Conservation (phyloP, 129 eudicot species). For the Solidago caesia region DNA sequence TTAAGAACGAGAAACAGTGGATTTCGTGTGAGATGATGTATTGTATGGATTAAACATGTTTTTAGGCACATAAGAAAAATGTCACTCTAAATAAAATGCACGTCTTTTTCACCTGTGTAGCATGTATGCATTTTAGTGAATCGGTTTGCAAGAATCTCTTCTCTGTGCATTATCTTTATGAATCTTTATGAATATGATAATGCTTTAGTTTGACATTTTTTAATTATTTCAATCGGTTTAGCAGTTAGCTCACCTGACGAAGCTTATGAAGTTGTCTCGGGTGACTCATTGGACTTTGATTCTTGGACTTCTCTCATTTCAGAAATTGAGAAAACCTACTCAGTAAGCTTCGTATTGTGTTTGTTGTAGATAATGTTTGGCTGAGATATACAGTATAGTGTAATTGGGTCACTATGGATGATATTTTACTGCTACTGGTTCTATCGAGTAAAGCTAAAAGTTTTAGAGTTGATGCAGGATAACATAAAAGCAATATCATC, state of each 20-base stretch:
- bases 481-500: slow-evolving; percentile 58
- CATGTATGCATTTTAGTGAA: no score
- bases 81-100: no score
- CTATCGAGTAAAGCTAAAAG: not conserved
- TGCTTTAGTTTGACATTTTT: not conserved
- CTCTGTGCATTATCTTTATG: no score
- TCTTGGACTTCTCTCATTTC: slow-evolving; percentile 68
- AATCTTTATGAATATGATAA: not conserved
- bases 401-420: not conserved
- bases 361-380: slow-evolving; percentile 4
- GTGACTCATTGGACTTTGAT: slow-evolving; percentile 51
- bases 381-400: slow-evolving; percentile 4
- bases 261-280: slow-evolving; percentile 37
- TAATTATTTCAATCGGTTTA: not conserved
- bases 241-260: slow-evolving; percentile 47
- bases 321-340: slow-evolving; percentile 50
- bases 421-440: not conserved
- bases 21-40: no score
- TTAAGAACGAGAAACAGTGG: no score
- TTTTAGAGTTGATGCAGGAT: slow-evolving; percentile 54
- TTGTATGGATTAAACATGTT: no score
- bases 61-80: no score
- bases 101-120: no score
- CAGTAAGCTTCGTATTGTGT: slow-evolving; percentile 41
- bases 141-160: no score